A percentile compares a stretch with the other conserved stretches of the same genome.
Evolutionary conservation across 1,139 yeast genomes (phyloP).

Genomic region (Protomyces lactucae-debilis): DNA sequence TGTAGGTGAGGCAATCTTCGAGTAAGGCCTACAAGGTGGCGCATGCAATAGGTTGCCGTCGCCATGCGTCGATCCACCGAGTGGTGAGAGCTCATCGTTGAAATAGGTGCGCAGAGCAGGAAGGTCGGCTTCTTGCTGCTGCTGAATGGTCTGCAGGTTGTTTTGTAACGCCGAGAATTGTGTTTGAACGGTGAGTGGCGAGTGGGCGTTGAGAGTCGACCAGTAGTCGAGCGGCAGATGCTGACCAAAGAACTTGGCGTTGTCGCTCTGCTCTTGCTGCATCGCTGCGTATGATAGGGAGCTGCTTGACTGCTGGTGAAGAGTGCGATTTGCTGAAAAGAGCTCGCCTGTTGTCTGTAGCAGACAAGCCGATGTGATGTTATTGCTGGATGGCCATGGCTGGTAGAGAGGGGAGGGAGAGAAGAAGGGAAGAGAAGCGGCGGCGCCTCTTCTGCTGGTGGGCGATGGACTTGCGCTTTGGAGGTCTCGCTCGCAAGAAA

Average conservation of each 20-base stretch:
- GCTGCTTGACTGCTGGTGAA: neutral
- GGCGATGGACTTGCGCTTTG: too few species aligned
- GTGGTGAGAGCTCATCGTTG: neutral
- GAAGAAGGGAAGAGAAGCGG: neutral
- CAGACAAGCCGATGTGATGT: constrained; percentile 1
- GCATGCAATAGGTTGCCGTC: too few species aligned
- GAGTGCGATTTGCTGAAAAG: neutral
- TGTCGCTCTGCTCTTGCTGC: neutral
- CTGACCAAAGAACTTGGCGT: neutral
- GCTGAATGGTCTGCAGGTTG: neutral
- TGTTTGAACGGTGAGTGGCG: neutral
- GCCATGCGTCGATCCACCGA: neutral
- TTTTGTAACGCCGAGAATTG: neutral
- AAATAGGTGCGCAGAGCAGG: neutral
- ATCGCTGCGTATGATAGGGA: neutral
- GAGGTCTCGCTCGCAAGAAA: too few species aligned
- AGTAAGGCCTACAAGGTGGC: neutral
- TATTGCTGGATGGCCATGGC: neutral
- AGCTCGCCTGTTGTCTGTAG: neutral
- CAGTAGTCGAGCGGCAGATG: neutral
- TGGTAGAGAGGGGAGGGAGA: neutral
- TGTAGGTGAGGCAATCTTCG: constrained; percentile 4
- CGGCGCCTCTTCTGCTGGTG: too few species aligned
- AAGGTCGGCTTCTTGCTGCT: neutral
- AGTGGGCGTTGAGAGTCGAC: neutral